Percentiles rank a stretch among this genome's conserved stretches.
Conservation (phyloP, 306 rosid species). For the Glycine tomentella region DNA sequence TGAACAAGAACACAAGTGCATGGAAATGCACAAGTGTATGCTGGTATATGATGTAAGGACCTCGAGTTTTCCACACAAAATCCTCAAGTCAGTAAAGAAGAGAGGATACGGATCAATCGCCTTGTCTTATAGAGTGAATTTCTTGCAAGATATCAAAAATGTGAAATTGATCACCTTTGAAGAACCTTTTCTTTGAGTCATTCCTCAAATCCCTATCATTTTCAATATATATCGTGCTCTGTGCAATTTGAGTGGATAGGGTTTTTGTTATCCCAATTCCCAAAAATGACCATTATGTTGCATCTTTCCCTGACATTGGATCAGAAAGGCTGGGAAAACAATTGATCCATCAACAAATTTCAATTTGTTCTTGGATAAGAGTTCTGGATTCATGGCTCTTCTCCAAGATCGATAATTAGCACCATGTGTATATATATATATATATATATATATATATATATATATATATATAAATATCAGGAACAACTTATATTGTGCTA, state of each 20-base stretch:
- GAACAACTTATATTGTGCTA: conserved; percentile 30
- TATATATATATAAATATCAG: conserved; percentile 1
- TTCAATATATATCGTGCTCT: background rate
- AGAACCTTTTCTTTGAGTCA: background rate
- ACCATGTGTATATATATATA: no score
- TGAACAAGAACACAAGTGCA: background rate
- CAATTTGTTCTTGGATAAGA: background rate
- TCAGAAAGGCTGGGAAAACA: background rate
- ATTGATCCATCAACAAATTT: background rate
- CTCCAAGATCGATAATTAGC: background rate
- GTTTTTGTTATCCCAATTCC: background rate
- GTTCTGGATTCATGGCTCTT: background rate
- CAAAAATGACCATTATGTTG: background rate
- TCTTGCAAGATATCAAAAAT: background rate
- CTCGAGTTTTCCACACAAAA: background rate
- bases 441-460: no score
- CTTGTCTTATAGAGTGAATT: background rate
- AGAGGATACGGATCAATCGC: background rate
- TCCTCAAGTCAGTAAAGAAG: background rate
- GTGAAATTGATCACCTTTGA: background rate
- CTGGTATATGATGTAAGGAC: background rate
- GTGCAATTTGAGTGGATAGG: background rate
- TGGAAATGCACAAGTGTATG: background rate
- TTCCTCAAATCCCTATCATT: background rate
- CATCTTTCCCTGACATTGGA: background rate